A percentile compares a stretch with the other conserved stretches of the same genome.
These are phyloP conservation scores for Vitis hybrid DNA, from an alignment of 177 flowering plant species.

Conservation along the genomic window DNA sequence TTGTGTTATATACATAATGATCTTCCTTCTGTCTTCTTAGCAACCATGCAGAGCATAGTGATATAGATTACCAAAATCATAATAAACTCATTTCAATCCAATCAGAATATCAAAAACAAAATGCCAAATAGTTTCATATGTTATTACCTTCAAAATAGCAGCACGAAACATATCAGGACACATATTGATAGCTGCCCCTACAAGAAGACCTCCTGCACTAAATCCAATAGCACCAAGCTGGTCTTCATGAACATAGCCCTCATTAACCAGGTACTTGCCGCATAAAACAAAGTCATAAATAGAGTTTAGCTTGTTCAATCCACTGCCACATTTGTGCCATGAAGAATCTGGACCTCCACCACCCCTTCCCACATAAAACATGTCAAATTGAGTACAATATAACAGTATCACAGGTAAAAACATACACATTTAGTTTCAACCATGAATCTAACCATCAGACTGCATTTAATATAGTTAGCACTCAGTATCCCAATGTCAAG, in stretches of 20 bases:
- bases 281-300: slow-evolving; percentile 73
- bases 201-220: slow-evolving; percentile 89
- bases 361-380: slow-evolving; percentile 49
- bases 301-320: slow-evolving; percentile 65
- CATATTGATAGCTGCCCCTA: slow-evolving; percentile 76
- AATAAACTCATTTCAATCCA: no score
- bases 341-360: slow-evolving; percentile 68
- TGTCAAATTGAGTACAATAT: background rate
- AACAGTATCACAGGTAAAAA: no score
- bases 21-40: no score
- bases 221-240: slow-evolving; percentile 59
- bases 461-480: no score
- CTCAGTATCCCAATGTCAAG: no score
- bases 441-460: background rate
- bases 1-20: no score
- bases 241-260: slow-evolving; percentile 53
- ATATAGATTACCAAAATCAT: no score
- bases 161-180: slow-evolving; percentile 68
- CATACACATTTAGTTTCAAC: background rate
- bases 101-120: background rate
- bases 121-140: background rate
- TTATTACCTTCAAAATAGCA: slow-evolving; percentile 77
- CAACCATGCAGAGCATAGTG: no score
- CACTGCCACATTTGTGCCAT: slow-evolving; percentile 86
- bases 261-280: slow-evolving; percentile 59